phyloP scores from a whole-genome alignment of 345 rosid genomes.

The Toxicodendron radicans region DNA sequence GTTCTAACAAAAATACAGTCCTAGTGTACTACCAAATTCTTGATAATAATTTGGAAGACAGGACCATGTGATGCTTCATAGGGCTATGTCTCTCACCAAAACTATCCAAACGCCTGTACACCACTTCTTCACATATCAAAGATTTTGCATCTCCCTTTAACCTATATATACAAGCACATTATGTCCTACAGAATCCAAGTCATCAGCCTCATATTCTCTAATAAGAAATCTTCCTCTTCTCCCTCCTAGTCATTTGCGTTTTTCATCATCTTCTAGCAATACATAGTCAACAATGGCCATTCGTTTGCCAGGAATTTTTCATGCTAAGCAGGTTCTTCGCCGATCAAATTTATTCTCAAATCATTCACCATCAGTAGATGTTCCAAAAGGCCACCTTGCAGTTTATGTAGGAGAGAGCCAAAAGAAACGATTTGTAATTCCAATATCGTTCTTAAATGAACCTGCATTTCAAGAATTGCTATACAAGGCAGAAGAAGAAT shows the following conservation, averaged over 20 bases:
- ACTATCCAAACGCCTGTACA: slow-evolving; percentile 6
- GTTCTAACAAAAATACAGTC: neutral
- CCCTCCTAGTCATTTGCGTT: neutral
- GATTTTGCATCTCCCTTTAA: neutral
- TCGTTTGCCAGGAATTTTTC: slow-evolving; percentile 10
- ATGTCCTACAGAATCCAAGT: slow-evolving; percentile 13
- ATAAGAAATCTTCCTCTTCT: neutral
- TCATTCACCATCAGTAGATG: slow-evolving; percentile 2
- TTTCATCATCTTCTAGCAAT: neutral
- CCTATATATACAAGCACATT: slow-evolving; percentile 4
- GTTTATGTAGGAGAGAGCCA: slow-evolving; percentile 30
- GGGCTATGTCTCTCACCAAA: slow-evolving; percentile 11
- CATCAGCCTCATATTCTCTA: slow-evolving; percentile 1
- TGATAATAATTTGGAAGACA: slow-evolving; percentile 24
- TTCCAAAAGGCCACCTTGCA: slow-evolving; percentile 31
- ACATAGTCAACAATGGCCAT: neutral
- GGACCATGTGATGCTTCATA: slow-evolving; percentile 28
- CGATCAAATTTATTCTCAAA: slow-evolving; percentile 5
- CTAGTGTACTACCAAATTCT: neutral
- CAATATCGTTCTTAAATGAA: slow-evolving; percentile 30
- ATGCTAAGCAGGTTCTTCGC: slow-evolving; percentile 23
- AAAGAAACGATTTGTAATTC: slow-evolving; percentile 29
- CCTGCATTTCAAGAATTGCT: slow-evolving; percentile 27
- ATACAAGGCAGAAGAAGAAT: slow-evolving; percentile 41
- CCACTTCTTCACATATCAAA: neutral